phyloP scores from a whole-genome alignment of 805 yeast species.

The Candida verbasci region DNA sequence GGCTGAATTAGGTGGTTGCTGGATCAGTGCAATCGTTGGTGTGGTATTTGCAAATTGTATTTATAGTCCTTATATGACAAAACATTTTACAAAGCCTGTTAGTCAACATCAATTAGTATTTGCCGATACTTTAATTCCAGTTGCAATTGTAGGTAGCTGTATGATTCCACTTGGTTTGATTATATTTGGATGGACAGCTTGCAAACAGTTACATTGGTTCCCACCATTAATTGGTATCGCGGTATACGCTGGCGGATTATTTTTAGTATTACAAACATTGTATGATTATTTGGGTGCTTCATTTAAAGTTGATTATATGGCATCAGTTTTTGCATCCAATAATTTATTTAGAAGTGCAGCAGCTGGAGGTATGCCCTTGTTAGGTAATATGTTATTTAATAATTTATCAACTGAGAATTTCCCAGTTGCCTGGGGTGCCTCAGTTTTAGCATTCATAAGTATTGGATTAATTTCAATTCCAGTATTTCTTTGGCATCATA shows the following conservation, averaged over 20 bases:
- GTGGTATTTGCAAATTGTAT: constrained; percentile 33
- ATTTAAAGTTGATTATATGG: constrained; percentile 41
- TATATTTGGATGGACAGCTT: constrained; percentile 49
- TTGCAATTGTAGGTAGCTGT: constrained; percentile 32
- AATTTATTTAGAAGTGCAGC: constrained; percentile 45
- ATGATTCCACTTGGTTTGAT: constrained; percentile 41
- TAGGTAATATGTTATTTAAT: constrained; percentile 55
- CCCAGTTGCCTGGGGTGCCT: constrained; percentile 59
- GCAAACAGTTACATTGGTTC: constrained; percentile 43
- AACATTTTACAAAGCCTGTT: constrained; percentile 16
- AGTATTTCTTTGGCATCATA: constrained; percentile 37
- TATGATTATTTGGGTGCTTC: constrained; percentile 47
- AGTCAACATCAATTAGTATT: constrained; percentile 10
- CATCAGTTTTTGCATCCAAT: constrained; percentile 55
- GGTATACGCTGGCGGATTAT: constrained; percentile 35
- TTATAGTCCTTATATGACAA: constrained; percentile 22
- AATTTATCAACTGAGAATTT: constrained; percentile 44
- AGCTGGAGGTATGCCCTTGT: constrained; percentile 56
- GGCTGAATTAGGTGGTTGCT: constrained; percentile 47
- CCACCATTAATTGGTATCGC: constrained; percentile 42
- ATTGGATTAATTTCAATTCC: constrained; percentile 45
- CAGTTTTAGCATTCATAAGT: constrained; percentile 41
- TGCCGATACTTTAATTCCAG: constrained; percentile 39
- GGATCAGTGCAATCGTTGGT: constrained; percentile 46
- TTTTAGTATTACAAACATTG: constrained; percentile 47